phyloP scores from a whole-genome alignment of 2,329 filamentous ascomycete species.

The Ceratocystis eucalypticola region DNA sequence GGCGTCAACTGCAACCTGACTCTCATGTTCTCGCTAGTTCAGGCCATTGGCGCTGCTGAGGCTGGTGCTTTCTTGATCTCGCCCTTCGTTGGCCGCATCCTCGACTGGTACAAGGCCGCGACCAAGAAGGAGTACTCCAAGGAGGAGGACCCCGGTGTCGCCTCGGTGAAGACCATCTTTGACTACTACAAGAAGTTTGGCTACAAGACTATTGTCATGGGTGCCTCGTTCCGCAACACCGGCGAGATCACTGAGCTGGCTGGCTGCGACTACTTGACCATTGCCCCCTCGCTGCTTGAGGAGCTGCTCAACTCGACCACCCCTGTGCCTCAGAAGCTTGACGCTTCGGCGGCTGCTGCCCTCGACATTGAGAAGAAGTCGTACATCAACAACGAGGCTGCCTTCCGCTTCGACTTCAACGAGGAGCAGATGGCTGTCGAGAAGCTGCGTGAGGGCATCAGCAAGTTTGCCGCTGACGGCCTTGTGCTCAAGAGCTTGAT shows the following conservation, averaged over 20 bases:
- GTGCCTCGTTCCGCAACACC: slow-evolving; percentile 89
- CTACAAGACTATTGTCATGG: slow-evolving; percentile 99
- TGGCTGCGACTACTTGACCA: slow-evolving; percentile 97
- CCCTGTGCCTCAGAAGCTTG: slow-evolving; percentile 82
- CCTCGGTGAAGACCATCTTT: slow-evolving; percentile 86
- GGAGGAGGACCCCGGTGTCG: slow-evolving; percentile 89
- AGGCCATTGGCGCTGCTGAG: slow-evolving; percentile 93
- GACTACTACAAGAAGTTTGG: slow-evolving; percentile 99
- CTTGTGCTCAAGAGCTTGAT: slow-evolving; percentile 86
- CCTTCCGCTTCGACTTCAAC: slow-evolving; percentile 99
- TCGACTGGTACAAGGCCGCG: slow-evolving; percentile 97
- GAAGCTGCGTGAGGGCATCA: slow-evolving; percentile 98
- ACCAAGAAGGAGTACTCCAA: slow-evolving; percentile 87
- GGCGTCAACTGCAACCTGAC: slow-evolving; percentile 98
- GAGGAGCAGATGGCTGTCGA: slow-evolving; percentile 98
- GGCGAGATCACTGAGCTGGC: slow-evolving; percentile 98
- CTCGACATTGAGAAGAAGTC: slow-evolving; percentile 75
- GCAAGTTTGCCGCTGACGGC: slow-evolving; percentile 95
- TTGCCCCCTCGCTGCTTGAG: slow-evolving; percentile 60
- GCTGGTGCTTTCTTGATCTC: slow-evolving; percentile 95
- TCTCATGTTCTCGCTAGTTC: slow-evolving; percentile 90
- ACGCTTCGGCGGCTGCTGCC: slow-evolving; percentile 48
- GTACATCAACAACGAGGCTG: slow-evolving; percentile 79
- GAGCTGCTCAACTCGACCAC: slow-evolving; percentile 76
- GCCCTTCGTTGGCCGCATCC: slow-evolving; percentile 96